Evolutionary conservation across 2,329 filamentous ascomycete genomes (phyloP).

Genomic region (Stachybotrys elegans): DNA sequence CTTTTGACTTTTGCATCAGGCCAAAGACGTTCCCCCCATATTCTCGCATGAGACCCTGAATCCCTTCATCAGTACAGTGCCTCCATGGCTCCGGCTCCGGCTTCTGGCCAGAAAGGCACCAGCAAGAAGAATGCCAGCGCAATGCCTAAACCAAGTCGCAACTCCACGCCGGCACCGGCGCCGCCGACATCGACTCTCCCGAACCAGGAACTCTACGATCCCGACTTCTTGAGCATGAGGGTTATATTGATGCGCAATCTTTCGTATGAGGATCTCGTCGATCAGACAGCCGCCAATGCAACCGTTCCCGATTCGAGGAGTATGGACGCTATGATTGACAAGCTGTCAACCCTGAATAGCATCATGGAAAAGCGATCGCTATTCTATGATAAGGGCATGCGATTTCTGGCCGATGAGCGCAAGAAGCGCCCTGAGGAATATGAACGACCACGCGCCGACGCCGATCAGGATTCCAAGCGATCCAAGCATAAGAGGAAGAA

Average conservation of each 20-base stretch:
- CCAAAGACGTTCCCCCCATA: too few relatives aligned
- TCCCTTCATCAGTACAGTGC: background rate
- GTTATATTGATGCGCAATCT: slow-evolving; percentile 55
- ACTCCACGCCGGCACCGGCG: slow-evolving; percentile 64
- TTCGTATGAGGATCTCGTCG: slow-evolving; percentile 65
- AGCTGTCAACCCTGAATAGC: slow-evolving; percentile 59
- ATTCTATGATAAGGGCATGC: slow-evolving; percentile 69
- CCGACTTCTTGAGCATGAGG: slow-evolving; percentile 62
- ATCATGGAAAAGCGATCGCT: slow-evolving; percentile 63
- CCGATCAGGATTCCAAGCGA: slow-evolving; percentile 48
- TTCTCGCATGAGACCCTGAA: background rate
- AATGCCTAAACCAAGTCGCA: slow-evolving; percentile 67
- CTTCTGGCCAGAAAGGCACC: slow-evolving; percentile 55
- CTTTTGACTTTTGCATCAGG: too few relatives aligned
- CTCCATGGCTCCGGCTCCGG: slow-evolving; percentile 51
- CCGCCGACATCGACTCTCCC: slow-evolving; percentile 46
- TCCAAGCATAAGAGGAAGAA: slow-evolving; percentile 76
- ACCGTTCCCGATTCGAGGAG: slow-evolving; percentile 59
- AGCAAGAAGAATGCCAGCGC: slow-evolving; percentile 59
- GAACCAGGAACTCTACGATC: slow-evolving; percentile 49
- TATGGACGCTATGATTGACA: slow-evolving; percentile 58
- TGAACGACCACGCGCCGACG: slow-evolving; percentile 41
- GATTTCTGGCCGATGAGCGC: slow-evolving; percentile 60
- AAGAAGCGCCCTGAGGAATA: slow-evolving; percentile 57
- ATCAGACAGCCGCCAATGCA: slow-evolving; percentile 51